Base-by-base conservation (phyloP, 1,284 basidiomycete species). In the Rugosomyces carneus region DNA sequence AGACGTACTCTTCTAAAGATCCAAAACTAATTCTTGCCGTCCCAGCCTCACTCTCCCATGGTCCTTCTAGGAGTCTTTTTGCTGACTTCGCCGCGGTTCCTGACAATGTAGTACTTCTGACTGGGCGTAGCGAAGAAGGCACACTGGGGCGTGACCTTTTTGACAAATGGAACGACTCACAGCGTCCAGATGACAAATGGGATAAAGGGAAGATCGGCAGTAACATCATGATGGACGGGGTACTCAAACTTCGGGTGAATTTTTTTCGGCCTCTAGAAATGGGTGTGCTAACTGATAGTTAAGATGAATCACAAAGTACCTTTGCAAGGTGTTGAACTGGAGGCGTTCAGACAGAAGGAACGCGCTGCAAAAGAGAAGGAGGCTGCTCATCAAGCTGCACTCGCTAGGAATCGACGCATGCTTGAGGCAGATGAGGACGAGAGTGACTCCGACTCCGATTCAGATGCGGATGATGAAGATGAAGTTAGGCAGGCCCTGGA, bases 11-110 rank as follows among this genome's bases (percentile, higher is more conserved):
- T 0, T 82, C 84, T 0, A 85, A 84, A 54, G 82, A 89, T 47
- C 91, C 95, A 0, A 98, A 97, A 61, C 77, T 97, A 29, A 92
- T 99, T 44, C 76, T 99, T 4, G 92, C 95, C 0, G 88, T 95
- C 16, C 95, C 96, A 0, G 83, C 89, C 0, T 90, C 90, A 0
- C 74, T 99, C 51, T 95, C 93, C 0, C 89, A 98, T 60, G 95
- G 96, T 0, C 88, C 90, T 6, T 95, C 94, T 0, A 78, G 95
- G 18, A 72, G 78, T 26, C 64, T 99, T 2, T 95, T 99, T 60
- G 74, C 83, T 8, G 80, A 90, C 37, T 92, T 97, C 65, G 91
- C 89, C 2, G 73, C 79, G 5, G 75, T 81, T 8, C 79, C 87
- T 0, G 84, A 85, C 47, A 96, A 96, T 55, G 84, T 93, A 32